Conservation (phyloP, 257 asterid species). For the Solanum appendiculatum region DNA sequence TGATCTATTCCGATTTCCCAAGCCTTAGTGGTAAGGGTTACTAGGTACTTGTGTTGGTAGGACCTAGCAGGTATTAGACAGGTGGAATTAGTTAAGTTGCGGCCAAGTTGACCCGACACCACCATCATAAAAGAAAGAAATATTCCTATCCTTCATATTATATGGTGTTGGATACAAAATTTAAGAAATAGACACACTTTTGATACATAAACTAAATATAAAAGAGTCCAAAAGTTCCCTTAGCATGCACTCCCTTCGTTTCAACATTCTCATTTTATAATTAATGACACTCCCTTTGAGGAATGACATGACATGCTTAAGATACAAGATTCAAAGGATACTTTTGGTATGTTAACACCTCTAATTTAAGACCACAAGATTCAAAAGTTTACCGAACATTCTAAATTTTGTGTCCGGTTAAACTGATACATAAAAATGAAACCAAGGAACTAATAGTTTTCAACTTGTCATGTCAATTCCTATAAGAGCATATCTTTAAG, state of each 20-base stretch:
- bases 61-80: not conserved
- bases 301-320: not conserved
- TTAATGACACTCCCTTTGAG: not conserved
- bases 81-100: not conserved
- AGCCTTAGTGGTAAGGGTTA: too few relatives aligned
- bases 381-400: not conserved
- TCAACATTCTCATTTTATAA: not conserved
- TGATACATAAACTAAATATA: not conserved
- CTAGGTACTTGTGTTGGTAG: not conserved
- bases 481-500: not conserved
- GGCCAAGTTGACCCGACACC: not conserved
- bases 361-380: not conserved
- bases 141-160: not conserved
- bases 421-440: not conserved
- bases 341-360: not conserved
- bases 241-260: not conserved
- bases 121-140: not conserved
- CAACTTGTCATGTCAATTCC: not conserved
- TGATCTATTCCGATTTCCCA: too few relatives aligned
- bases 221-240: not conserved
- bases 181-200: not conserved
- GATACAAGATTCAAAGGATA: not conserved
- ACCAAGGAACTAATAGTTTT: not conserved
- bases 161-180: not conserved
- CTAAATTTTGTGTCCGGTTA: not conserved